These are phyloP conservation scores for Oenanthe javanica DNA, from an alignment of 140 eudicot genomes.

Conservation along the genomic window DNA sequence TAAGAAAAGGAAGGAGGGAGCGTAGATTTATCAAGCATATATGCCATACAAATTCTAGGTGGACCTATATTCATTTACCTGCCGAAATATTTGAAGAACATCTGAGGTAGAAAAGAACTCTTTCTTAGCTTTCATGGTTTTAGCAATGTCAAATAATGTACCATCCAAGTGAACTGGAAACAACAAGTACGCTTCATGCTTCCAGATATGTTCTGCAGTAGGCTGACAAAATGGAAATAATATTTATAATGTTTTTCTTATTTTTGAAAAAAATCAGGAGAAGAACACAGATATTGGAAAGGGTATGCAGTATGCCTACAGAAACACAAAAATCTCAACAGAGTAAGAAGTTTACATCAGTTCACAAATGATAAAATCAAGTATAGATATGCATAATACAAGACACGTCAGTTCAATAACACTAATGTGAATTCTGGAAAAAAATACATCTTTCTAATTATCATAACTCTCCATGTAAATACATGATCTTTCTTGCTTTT, in stretches of 20 bases:
- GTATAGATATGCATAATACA: background rate
- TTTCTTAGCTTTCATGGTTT: conserved; percentile 60
- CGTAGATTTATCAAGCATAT: background rate
- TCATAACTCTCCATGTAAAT: background rate
- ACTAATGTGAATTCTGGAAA: background rate
- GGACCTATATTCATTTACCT: conserved; percentile 33
- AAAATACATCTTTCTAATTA: background rate
- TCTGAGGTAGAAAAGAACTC: conserved; percentile 70
- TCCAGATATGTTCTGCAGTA: conserved; percentile 59
- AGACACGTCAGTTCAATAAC: background rate
- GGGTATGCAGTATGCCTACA: background rate
- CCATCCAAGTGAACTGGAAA: conserved; percentile 93
- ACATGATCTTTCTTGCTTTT: background rate
- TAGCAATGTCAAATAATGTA: conserved; percentile 66
- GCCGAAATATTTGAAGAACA: conserved; percentile 80
- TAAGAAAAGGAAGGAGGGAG: background rate
- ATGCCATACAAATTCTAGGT: background rate
- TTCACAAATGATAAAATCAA: background rate
- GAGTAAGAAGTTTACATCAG: background rate
- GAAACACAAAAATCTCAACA: background rate
- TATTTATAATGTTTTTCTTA: background rate
- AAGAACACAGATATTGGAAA: background rate
- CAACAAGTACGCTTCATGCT: conserved; percentile 82
- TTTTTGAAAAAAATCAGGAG: background rate
- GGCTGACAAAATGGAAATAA: conserved; percentile 27